phyloP scores from a whole-genome alignment of 2,329 filamentous ascomycete species.

The Purpureocillium takamizusanense region DNA sequence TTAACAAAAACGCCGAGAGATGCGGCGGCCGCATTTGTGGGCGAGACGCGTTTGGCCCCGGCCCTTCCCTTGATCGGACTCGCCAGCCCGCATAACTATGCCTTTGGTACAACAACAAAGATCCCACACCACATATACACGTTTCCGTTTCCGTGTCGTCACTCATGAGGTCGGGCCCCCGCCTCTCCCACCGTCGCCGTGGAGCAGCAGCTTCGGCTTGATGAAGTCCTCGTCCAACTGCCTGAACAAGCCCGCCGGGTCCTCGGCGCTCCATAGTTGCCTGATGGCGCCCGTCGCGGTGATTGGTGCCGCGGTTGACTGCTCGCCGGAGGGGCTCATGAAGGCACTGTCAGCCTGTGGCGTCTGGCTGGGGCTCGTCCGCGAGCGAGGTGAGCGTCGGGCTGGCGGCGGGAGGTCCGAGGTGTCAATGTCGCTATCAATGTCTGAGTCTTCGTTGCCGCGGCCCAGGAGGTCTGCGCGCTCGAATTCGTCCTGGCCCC shows the following conservation, averaged over 20 bases:
- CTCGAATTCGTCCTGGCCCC: slow-evolving; percentile 39
- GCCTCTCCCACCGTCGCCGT: slow-evolving; percentile 41
- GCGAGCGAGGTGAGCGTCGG: slow-evolving; percentile 28
- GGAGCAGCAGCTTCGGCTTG: slow-evolving; percentile 81
- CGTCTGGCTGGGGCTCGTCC: slow-evolving; percentile 14
- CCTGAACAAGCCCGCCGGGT: slow-evolving; percentile 82
- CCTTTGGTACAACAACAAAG: too few relatives aligned
- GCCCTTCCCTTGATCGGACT: too few relatives aligned
- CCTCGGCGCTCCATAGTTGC: slow-evolving; percentile 74
- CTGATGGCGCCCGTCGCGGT: slow-evolving; percentile 69
- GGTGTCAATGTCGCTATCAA: slow-evolving; percentile 55
- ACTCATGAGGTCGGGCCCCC: slow-evolving; percentile 14
- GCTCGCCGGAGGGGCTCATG: slow-evolving; percentile 18
- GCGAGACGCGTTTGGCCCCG: too few relatives aligned
- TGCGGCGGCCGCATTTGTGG: too few relatives aligned
- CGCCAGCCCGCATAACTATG: too few relatives aligned
- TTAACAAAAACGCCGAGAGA: too few relatives aligned
- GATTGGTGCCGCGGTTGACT: slow-evolving; percentile 33
- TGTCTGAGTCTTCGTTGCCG: slow-evolving; percentile 45
- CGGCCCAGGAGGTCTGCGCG: slow-evolving; percentile 46
- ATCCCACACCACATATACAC: too few relatives aligned
- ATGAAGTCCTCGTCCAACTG: slow-evolving; percentile 95
- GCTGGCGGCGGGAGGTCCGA: slow-evolving; percentile 58
- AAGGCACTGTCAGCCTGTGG: slow-evolving; percentile 18
- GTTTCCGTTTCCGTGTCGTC: background rate